Conservation (phyloP, 306 rosid genomes). For the Corylus avellana region DNA sequence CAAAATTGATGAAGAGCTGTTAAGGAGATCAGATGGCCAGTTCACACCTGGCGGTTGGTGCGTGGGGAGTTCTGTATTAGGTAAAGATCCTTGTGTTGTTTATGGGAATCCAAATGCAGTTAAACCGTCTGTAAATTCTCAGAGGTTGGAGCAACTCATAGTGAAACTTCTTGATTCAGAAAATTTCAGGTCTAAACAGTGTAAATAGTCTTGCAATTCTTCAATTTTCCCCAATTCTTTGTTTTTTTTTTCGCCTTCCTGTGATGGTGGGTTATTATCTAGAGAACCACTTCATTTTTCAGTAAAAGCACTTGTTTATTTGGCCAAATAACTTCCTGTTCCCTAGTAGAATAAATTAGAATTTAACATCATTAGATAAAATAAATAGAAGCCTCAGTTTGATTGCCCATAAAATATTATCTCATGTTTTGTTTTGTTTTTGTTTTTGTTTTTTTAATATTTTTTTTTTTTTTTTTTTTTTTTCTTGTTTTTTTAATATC, state of each 20-base stretch:
- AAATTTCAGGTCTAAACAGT: conserved; percentile 78
- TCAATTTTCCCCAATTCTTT: neutral
- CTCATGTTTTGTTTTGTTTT: no score
- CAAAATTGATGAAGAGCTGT: conserved; percentile 63
- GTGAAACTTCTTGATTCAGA: conserved; percentile 69
- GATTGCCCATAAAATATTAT: no score
- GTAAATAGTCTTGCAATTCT: conserved; percentile 45
- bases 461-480: no score
- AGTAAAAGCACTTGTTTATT: neutral
- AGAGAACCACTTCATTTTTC: neutral
- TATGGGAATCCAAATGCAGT: conserved; percentile 57
- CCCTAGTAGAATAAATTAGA: no score
- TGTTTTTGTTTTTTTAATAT: no score
- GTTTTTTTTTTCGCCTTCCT: neutral
- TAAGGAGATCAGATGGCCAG: conserved; percentile 51
- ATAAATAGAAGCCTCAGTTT: no score
- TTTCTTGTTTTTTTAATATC: no score
- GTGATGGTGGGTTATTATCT: neutral
- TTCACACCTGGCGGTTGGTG: conserved; percentile 84
- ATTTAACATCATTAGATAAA: no score
- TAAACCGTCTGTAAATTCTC: conserved; percentile 60
- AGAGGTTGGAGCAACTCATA: conserved; percentile 74
- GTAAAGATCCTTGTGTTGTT: conserved; percentile 52
- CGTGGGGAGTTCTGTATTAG: conserved; percentile 37
- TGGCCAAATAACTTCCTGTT: no score